phyloP scores from a whole-genome alignment of 2,329 filamentous ascomycete genomes.

The Anisogramma anomala region DNA sequence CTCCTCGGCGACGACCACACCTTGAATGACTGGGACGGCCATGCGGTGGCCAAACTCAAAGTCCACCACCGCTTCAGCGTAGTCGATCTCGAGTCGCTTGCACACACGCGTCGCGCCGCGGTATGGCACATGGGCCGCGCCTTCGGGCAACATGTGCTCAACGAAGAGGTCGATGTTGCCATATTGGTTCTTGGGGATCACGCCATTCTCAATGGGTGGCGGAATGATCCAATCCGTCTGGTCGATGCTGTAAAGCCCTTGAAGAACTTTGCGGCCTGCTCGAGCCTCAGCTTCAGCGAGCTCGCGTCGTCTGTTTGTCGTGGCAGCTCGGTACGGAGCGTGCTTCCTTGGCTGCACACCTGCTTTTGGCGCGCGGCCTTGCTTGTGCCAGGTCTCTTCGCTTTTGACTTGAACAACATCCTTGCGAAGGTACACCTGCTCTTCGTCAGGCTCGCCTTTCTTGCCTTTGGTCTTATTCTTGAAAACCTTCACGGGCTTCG shows the following conservation, averaged over 20 bases:
- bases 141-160: conserved; percentile 74
- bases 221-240: conserved; percentile 97
- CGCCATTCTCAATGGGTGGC: conserved; percentile 67
- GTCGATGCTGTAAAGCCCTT: conserved; percentile 70
- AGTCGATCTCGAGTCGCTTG: conserved; percentile 74
- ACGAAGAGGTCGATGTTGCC: conserved; percentile 96
- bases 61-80: conserved; percentile 85
- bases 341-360: conserved; percentile 70
- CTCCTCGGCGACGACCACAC: conserved; percentile 78
- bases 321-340: conserved; percentile 85
- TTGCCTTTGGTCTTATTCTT: conserved; percentile 62
- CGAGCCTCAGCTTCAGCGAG: conserved; percentile 74
- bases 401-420: conserved; percentile 82
- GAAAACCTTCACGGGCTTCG: conserved; percentile 64
- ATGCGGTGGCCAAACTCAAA: conserved; percentile 95
- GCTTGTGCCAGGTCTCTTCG: conserved; percentile 95
- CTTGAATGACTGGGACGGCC: conserved; percentile 83
- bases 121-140: conserved; percentile 73
- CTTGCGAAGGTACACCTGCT: conserved; percentile 67
- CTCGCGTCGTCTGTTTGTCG: conserved; percentile 73
- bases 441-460: conserved; percentile 56
- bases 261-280: conserved; percentile 71
- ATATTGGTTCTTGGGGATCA: conserved; percentile 88
- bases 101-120: conserved; percentile 70
- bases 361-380: conserved; percentile 63